phyloP scores from a whole-genome alignment of 2,329 filamentous ascomycete species.

The Fusarium pseudocircinatum region DNA sequence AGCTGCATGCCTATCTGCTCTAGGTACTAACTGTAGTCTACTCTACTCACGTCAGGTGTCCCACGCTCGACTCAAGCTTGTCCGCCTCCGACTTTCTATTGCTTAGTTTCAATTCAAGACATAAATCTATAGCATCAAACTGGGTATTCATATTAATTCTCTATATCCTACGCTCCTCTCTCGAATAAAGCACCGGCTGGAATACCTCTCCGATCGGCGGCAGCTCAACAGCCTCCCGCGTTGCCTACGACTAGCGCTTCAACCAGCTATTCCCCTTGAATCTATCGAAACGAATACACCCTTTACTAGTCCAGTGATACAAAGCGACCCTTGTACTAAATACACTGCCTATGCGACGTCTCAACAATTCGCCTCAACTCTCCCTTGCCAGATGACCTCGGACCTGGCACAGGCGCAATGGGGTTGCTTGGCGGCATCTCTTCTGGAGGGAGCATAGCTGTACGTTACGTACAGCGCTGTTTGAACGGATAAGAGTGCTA shows the following conservation, averaged over 20 bases:
- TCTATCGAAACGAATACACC: conserved; percentile 9
- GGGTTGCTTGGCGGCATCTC: conserved; percentile 79
- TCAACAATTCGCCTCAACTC: conserved; percentile 27
- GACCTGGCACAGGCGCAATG: conserved; percentile 63
- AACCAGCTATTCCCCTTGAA: conserved; percentile 24
- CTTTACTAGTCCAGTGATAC: conserved; percentile 2
- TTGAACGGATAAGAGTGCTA: conserved; percentile 19
- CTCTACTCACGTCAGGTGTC: conserved; percentile 40
- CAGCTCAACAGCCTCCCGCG: conserved; percentile 14
- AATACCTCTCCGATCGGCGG: conserved; percentile 13
- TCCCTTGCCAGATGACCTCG: conserved; percentile 59
- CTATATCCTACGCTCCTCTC: background rate
- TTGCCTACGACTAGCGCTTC: conserved; percentile 17
- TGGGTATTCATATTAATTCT: background rate
- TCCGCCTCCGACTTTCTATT: conserved; percentile 34
- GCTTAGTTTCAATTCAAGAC: conserved; percentile 27
- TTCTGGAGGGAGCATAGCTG: conserved; percentile 79
- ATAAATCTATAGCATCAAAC: conserved; percentile 22
- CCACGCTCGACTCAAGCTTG: conserved; percentile 29
- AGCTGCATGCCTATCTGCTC: conserved; percentile 24
- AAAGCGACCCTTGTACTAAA: conserved; percentile 1
- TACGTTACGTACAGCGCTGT: conserved; percentile 53
- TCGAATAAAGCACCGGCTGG: conserved; percentile 33
- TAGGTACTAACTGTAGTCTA: background rate
- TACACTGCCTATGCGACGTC: conserved; percentile 41